phyloP scores from a whole-genome alignment of 495 filamentous ascomycete species.

The Thozetella sp. region DNA sequence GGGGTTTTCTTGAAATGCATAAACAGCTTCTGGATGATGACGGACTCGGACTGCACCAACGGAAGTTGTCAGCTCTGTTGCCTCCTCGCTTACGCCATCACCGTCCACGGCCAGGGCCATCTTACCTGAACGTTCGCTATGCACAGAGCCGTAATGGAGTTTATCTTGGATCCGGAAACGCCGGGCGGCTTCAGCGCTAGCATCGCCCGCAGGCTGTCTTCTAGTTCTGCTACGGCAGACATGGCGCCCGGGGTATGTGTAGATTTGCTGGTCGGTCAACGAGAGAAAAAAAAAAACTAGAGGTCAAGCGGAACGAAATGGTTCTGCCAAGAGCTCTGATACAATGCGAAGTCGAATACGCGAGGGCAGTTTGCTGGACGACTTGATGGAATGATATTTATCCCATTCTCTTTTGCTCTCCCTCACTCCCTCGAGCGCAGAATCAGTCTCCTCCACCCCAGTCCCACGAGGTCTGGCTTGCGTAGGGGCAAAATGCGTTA shows the following conservation, averaged over 20 bases:
- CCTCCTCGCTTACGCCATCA: neutral
- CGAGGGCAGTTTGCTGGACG: neutral
- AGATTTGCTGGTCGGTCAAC: neutral
- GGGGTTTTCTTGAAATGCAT: slow-evolving; percentile 97
- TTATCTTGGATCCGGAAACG: slow-evolving; percentile 89
- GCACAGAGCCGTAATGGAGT: slow-evolving; percentile 80
- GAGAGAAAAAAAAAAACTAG: neutral
- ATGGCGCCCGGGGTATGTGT: slow-evolving; percentile 45
- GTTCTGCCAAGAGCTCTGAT: neutral
- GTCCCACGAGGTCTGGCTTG: neutral
- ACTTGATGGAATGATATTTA: neutral
- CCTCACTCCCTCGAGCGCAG: neutral
- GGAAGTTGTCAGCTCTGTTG: slow-evolving; percentile 30
- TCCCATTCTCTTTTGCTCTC: neutral
- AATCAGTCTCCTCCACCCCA: neutral
- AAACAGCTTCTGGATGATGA: slow-evolving; percentile 93
- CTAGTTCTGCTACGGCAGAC: slow-evolving; percentile 88
- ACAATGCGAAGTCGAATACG: slow-evolving; percentile 1
- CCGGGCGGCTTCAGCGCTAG: slow-evolving; percentile 88
- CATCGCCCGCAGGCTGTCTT: slow-evolving; percentile 88
- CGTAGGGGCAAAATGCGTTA: neutral
- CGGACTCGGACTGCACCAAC: slow-evolving; percentile 79
- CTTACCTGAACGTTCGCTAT: slow-evolving; percentile 93
- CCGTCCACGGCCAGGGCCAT: neutral
- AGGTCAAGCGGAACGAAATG: neutral